These are phyloP conservation scores for Xenoacremonium recifei DNA, from an alignment of 2,329 filamentous ascomycete species.

Conservation along the genomic window DNA sequence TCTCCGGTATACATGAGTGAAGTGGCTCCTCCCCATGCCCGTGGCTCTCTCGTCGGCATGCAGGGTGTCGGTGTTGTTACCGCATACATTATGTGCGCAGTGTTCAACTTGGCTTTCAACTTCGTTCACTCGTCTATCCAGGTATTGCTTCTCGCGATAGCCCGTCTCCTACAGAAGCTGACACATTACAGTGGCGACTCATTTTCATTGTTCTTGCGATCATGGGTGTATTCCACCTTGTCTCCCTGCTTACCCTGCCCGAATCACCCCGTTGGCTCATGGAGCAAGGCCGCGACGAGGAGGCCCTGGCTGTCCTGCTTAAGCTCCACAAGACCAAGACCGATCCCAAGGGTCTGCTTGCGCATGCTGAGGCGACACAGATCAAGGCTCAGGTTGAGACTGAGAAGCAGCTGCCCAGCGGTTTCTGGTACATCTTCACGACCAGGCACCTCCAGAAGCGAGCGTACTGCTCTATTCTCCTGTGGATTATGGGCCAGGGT, in stretches of 20 bases:
- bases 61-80: conserved; percentile 31
- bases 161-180: too few species aligned
- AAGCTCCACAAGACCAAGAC: conserved; percentile 10
- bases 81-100: conserved; percentile 32
- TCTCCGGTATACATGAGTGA: neutral
- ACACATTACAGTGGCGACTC: conserved; percentile 20
- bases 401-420: conserved; percentile 10
- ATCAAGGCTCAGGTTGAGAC: conserved; percentile 14
- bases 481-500: conserved; percentile 14
- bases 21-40: neutral
- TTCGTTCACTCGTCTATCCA: too few species aligned
- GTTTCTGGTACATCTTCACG: conserved; percentile 15
- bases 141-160: too few species aligned
- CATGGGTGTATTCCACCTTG: conserved; percentile 20
- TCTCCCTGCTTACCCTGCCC: conserved; percentile 33
- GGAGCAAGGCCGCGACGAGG: conserved; percentile 31
- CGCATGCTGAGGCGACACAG: conserved; percentile 13
- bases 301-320: conserved; percentile 21
- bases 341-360: conserved; percentile 9
- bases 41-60: conserved; percentile 28
- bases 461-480: conserved; percentile 11
- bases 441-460: conserved; percentile 9
- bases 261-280: conserved; percentile 40
- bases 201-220: conserved; percentile 28
- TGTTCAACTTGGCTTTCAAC: too few species aligned